Conservation (phyloP, 805 yeast species). For the Candida loeiensis region DNA sequence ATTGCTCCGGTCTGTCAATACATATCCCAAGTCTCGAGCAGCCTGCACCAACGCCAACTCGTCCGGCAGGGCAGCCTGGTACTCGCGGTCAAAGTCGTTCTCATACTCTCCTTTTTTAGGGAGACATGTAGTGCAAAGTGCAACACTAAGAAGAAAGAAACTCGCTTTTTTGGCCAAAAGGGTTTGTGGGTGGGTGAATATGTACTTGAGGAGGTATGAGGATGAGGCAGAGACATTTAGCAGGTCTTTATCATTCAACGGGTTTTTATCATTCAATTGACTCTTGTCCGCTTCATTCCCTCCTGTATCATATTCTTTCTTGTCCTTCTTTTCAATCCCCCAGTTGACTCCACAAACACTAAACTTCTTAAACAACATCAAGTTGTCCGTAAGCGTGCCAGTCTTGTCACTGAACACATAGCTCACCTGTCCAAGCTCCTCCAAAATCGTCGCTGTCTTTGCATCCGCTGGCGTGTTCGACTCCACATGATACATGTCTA, state of each 20-base stretch:
- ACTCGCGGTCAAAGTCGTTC: constrained; percentile 49
- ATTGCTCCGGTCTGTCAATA: constrained; percentile 68
- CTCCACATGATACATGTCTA: constrained; percentile 87
- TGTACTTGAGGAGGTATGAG: constrained; percentile 41
- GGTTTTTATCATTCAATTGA: neutral
- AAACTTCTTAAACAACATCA: constrained; percentile 87
- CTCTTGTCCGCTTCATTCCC: neutral
- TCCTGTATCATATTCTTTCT: neutral
- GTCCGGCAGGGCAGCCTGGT: constrained; percentile 96
- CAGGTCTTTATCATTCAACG: too few relatives aligned
- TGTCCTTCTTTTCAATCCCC: constrained; percentile 58
- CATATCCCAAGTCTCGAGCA: constrained; percentile 90
- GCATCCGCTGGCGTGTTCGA: constrained; percentile 92
- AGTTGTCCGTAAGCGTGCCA: constrained; percentile 92
- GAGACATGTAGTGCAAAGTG: constrained; percentile 86
- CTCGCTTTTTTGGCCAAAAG: constrained; percentile 68
- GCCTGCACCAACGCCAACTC: constrained; percentile 92
- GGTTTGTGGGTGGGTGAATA: constrained; percentile 70
- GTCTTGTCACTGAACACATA: constrained; percentile 95
- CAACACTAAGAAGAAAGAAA: constrained; percentile 76
- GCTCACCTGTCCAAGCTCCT: constrained; percentile 95
- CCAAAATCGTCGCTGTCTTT: constrained; percentile 90
- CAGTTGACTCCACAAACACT: constrained; percentile 87
- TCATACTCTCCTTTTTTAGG: constrained; percentile 50
- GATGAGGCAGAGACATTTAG: too few relatives aligned